Evolutionary conservation across 1,284 basidiomycete species (phyloP).

Genomic region (Schizopora paradoxa): DNA sequence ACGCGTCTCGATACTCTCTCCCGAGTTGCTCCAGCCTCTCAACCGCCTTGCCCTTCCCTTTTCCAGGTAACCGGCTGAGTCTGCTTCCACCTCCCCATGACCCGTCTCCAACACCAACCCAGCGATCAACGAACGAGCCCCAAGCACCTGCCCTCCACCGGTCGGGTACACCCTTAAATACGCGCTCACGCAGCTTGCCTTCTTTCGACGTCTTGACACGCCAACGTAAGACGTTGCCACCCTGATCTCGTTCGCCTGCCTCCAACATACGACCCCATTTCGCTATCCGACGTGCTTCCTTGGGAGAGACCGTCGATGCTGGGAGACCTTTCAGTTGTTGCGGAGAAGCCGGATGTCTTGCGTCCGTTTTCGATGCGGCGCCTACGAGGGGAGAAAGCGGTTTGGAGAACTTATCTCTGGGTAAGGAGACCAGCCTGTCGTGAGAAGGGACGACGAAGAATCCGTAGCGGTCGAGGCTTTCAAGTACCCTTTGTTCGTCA

Average conservation of each 20-base stretch:
- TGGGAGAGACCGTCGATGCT: conserved; percentile 42
- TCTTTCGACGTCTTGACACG: conserved; percentile 57
- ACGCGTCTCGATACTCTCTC: conserved; percentile 53
- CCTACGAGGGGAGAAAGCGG: conserved; percentile 46
- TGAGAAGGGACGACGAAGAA: conserved; percentile 76
- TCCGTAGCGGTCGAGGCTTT: conserved; percentile 60
- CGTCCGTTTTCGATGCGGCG: conserved; percentile 30
- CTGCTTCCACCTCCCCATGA: no score
- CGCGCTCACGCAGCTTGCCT: conserved; percentile 61
- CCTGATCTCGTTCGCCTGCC: conserved; percentile 60
- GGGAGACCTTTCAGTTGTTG: conserved; percentile 36
- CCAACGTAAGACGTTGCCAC: conserved; percentile 79
- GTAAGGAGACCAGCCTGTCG: conserved; percentile 69
- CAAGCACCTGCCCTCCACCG: conserved; percentile 92
- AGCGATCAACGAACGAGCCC: conserved; percentile 63
- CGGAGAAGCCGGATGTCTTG: conserved; percentile 27
- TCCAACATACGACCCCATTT: conserved; percentile 91
- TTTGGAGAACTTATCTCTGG: conserved; percentile 57
- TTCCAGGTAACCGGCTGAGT: no score
- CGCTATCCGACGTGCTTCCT: conserved; percentile 67
- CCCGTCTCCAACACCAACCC: conserved; percentile 42
- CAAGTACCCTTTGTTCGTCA: conserved; percentile 9
- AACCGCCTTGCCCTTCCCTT: conserved; percentile 37
- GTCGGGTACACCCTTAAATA: conserved; percentile 96
- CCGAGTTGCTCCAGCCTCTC: conserved; percentile 29